phyloP scores from a whole-genome alignment of 1,284 basidiomycete species.

The Malassezia dermatis region DNA sequence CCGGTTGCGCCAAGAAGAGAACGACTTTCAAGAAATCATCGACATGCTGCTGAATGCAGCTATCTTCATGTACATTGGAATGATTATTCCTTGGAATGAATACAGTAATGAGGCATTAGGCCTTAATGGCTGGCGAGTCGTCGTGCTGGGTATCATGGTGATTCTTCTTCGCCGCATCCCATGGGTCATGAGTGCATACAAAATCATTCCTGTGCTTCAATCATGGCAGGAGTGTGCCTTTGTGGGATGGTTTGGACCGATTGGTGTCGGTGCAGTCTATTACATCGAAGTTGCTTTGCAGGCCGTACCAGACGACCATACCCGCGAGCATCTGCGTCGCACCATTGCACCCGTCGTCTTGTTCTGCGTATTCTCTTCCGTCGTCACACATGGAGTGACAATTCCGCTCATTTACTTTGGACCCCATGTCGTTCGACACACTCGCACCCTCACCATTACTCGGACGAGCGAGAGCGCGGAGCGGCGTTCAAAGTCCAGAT shows the following conservation, averaged over 20 bases:
- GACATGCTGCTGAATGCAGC: conserved; percentile 53
- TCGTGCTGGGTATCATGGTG: conserved; percentile 34
- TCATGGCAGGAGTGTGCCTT: conserved; percentile 37
- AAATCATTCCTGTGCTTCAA: conserved; percentile 34
- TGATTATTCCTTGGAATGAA: conserved; percentile 46
- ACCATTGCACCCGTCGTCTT: conserved; percentile 52
- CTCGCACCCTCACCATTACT: neutral
- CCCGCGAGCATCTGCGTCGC: conserved; percentile 45
- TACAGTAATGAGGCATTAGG: conserved; percentile 24
- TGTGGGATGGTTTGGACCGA: conserved; percentile 46
- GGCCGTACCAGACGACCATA: conserved; percentile 50
- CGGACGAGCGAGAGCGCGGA: neutral
- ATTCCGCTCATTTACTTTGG: conserved; percentile 42
- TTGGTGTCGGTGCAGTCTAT: conserved; percentile 50
- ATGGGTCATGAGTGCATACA: conserved; percentile 33
- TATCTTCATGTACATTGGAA: conserved; percentile 50
- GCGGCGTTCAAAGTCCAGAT: neutral
- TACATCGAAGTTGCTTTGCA: conserved; percentile 53
- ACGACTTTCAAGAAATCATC: conserved; percentile 54
- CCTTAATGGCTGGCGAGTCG: conserved; percentile 37
- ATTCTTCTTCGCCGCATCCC: conserved; percentile 39
- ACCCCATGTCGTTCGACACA: conserved; percentile 16
- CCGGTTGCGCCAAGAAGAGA: conserved; percentile 52
- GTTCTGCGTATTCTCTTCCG: conserved; percentile 52
- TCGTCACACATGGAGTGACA: conserved; percentile 51